Conservation (phyloP, 805 yeast species). For the Ogataea nakhonphanomensis region DNA sequence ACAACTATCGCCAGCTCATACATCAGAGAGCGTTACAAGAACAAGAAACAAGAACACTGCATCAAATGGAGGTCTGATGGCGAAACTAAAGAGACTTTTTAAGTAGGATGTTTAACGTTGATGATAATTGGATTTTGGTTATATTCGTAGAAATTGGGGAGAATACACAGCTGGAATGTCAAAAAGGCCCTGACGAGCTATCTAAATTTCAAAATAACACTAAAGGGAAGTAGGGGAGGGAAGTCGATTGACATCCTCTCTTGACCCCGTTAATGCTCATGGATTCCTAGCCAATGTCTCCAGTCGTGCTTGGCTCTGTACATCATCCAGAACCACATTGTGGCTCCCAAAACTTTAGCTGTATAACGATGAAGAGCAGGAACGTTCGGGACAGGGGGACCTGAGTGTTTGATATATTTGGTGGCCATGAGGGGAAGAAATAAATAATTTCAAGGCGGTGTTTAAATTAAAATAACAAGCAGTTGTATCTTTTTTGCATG, state of each 20-base stretch:
- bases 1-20: slow-evolving; percentile 36
- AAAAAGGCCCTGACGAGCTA: too few species aligned
- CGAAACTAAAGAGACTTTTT: slow-evolving; percentile 21
- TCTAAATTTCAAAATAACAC: too few species aligned
- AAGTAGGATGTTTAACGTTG: not conserved
- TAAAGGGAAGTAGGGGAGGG: too few species aligned
- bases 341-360: slow-evolving; percentile 71
- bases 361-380: slow-evolving; percentile 54
- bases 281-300: slow-evolving; percentile 51
- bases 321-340: slow-evolving; percentile 87
- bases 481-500: not conserved
- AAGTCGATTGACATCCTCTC: not conserved
- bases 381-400: slow-evolving; percentile 63
- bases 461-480: not conserved
- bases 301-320: slow-evolving; percentile 76
- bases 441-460: not conserved
- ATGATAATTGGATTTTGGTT: too few species aligned
- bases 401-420: slow-evolving; percentile 46
- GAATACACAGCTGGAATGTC: too few species aligned
- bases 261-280: slow-evolving; percentile 27
- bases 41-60: not conserved
- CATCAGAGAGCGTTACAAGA: slow-evolving; percentile 12
- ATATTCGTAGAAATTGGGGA: too few species aligned
- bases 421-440: slow-evolving; percentile 13
- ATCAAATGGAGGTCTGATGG: slow-evolving; percentile 8